Evolutionary conservation across 306 rosid genomes (phyloP), one percentile per base, ranked within the genome.

Genomic region (Pyrus betulifolia): DNA sequence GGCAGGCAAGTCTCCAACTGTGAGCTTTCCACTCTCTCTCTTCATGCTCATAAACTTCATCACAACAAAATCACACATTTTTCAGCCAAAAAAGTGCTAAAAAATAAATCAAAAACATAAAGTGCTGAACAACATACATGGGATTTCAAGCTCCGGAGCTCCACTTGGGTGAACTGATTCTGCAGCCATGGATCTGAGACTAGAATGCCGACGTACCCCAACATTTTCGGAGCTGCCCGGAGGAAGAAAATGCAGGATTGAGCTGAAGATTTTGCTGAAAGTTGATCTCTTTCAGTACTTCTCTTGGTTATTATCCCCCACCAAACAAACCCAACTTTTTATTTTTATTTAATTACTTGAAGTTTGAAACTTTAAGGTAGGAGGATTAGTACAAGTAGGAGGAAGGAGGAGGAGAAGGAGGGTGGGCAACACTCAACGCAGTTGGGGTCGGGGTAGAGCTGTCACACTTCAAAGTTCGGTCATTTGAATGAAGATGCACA

Each of bases 131-230:
- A 75, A 78, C 86, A 52, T 81, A 95, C 98, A 42, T 95, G 95
- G 71, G 97, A 71, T 74, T 95, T 95, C 8, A 95, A 88, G 82
- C 90, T 84, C 10, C 97, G 93, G 64, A 95, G 99, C 87, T 95
- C 99, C 33, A 82, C 99, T 87, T 95, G 99, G 30, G 99, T 95
- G 88, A 95, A 95, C 86, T 95, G 99, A 72, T 89, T 95, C 76
- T 95, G 99, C 49, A 95, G 93, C 88, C 87, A 91, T 87, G 96
- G 99, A 95, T 95, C 99, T 82, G 97, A 95, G 82, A 95, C 99
- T 22, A 95, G 90, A 89, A 95, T 86, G 74, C 99, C 99, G 77
- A 96, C 91, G 49, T 89, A 96, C 38, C 92, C 85, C 15, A 90
- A 87, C 99, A 95, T 95, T 60, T 38, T 69, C 44, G 40, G 11